phyloP scores from a whole-genome alignment of 2,329 filamentous ascomycete species.

The Ascosphaera apis region DNA sequence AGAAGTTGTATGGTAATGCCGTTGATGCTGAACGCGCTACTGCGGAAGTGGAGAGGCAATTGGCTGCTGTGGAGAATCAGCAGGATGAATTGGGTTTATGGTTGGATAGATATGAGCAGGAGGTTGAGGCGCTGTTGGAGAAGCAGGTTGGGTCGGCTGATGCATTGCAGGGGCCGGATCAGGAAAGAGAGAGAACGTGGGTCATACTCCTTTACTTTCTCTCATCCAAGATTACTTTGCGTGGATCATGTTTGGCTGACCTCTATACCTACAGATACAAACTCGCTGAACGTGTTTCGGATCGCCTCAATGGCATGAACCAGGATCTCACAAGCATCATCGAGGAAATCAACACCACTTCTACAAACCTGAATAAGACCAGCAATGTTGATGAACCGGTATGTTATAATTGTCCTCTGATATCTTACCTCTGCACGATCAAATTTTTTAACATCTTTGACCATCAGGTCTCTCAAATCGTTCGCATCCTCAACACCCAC shows the following conservation, averaged over 20 bases:
- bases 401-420: constrained; percentile 18
- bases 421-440: neutral
- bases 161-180: constrained; percentile 65
- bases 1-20: constrained; percentile 74
- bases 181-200: constrained; percentile 80
- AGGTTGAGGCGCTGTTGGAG: constrained; percentile 72
- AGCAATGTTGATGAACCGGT: constrained; percentile 73
- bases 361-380: constrained; percentile 70
- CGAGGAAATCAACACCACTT: constrained; percentile 88
- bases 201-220: constrained; percentile 10
- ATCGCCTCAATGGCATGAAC: constrained; percentile 80
- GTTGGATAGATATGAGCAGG: constrained; percentile 74
- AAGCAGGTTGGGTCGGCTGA: constrained; percentile 56
- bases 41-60: constrained; percentile 77
- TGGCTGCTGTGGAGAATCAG: constrained; percentile 71
- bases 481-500: constrained; percentile 82
- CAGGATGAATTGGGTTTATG: constrained; percentile 76
- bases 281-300: constrained; percentile 76
- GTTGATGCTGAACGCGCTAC: constrained; percentile 87
- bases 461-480: constrained; percentile 67
- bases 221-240: constrained; percentile 1
- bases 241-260: neutral
- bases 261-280: constrained; percentile 36
- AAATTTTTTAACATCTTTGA: constrained; percentile 4
- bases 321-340: constrained; percentile 90